Percentiles rank a stretch among this genome's conserved stretches.
phyloP scores from a whole-genome alignment of 768 basidiomycete genomes.

The Lactarius psammicola region DNA sequence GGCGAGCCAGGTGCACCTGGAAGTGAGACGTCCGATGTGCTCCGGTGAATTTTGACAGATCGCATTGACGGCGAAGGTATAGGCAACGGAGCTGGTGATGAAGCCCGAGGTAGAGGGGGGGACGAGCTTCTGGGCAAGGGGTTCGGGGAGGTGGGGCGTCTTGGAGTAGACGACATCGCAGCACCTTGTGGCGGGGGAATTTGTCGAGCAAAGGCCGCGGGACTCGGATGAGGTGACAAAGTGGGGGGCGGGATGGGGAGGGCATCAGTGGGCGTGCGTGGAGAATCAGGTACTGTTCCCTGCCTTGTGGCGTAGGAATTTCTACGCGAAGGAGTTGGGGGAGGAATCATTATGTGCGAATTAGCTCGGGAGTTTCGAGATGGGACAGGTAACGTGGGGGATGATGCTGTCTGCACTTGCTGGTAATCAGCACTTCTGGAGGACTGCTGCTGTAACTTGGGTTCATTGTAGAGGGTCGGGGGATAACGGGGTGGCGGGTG shows the following conservation, averaged over 20 bases:
- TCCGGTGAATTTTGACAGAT: slow-evolving; percentile 6
- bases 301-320: not conserved
- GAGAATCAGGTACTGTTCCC: slow-evolving; percentile 5
- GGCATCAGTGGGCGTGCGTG: slow-evolving; percentile 9
- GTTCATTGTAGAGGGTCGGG: slow-evolving; percentile 23
- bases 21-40: slow-evolving; percentile 20
- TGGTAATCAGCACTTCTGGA: slow-evolving; percentile 1
- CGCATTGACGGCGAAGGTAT: slow-evolving; percentile 24
- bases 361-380: slow-evolving; percentile 5
- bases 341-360: slow-evolving; percentile 4
- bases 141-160: slow-evolving; percentile 17
- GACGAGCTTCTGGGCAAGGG: slow-evolving; percentile 21
- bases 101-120: slow-evolving; percentile 21
- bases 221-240: slow-evolving; percentile 21
- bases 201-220: slow-evolving; percentile 5
- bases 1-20: slow-evolving; percentile 26
- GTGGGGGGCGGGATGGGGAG: slow-evolving; percentile 21
- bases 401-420: slow-evolving; percentile 1
- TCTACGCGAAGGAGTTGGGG: not conserved
- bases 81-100: slow-evolving; percentile 21
- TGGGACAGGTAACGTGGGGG: slow-evolving; percentile 16
- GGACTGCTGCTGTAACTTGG: slow-evolving; percentile 13
- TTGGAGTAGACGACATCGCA: not conserved
- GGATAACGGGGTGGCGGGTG: slow-evolving; percentile 14
- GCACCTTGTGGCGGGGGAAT: slow-evolving; percentile 10